Evolutionary conservation across 2,329 filamentous ascomycete genomes (phyloP), one percentile per base, ranked within the genome.

Genomic region (Alternaria ethzedia): DNA sequence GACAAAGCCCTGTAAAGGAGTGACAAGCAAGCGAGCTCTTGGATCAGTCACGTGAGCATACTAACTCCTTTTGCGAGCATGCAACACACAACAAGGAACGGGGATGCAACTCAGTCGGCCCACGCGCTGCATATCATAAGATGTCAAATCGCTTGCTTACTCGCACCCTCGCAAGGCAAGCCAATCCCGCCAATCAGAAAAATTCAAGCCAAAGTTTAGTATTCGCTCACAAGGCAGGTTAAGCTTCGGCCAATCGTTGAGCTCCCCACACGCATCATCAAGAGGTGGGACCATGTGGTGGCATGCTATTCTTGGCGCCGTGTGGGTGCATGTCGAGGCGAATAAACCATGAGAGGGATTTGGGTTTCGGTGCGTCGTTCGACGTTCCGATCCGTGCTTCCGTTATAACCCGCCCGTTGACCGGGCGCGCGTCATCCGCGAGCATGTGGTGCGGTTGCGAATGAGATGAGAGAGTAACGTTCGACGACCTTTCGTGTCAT

Each of bases 361-460:
- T 51, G 47, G 25, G 45, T 61, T 57, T 47, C 51, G 30, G 58
- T 50, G 54, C 36, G 55, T 56, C 47, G 59, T 61, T 61, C 25
- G 59, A 52, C 59, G 59, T 61, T 61, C 59, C 59, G 59, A 57
- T 52, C 59, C 54, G 59, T 61, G 46, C 44, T 50, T 57, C 52
- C 59, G 52, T 41, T 21, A 32, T n/a, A 57, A 57, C 52, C 25
- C 52, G 32, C 45, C 45, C 59, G 32, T 54, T 20, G 52, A 61
- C 45, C 30, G 52, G 52, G 58, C 45, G 32, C 28, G 50, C 59
- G 46, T 61, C 46, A 57, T 56, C 59, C 46, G 30, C 30, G 20
- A 52, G 49, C 30, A 52, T 36, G 28, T 32, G 21, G 20, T 52
- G 49, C 30, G 20, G 12, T 36, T 17, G 25, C 50, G 32, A 56